A percentile compares a stretch with the other conserved stretches of the same genome.
Evolutionary conservation across 2,329 filamentous ascomycete genomes (phyloP).

Genomic region (Stenocarpella maydis): DNA sequence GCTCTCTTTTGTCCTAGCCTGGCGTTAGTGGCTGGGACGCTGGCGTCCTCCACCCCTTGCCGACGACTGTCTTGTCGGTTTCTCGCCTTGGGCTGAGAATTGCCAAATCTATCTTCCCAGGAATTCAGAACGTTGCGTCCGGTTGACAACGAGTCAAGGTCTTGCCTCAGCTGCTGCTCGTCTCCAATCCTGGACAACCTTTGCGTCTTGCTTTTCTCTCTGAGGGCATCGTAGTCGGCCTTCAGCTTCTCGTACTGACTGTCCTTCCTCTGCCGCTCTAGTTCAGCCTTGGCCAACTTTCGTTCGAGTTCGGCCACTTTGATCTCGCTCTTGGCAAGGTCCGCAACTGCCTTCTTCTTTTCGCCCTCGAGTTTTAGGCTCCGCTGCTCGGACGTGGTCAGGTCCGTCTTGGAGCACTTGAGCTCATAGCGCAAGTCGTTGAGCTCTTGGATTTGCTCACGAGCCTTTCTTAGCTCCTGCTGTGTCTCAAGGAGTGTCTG

Average conservation of each 20-base stretch:
- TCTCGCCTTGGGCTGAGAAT: slow-evolving; percentile 41
- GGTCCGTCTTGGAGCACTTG: slow-evolving; percentile 58
- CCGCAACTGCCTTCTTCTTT: slow-evolving; percentile 44
- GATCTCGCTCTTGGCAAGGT: slow-evolving; percentile 41
- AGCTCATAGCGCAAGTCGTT: slow-evolving; percentile 61
- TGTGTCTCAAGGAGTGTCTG: slow-evolving; percentile 61
- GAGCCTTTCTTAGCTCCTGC: slow-evolving; percentile 62
- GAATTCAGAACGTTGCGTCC: slow-evolving; percentile 29
- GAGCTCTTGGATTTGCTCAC: slow-evolving; percentile 62
- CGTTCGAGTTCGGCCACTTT: slow-evolving; percentile 44
- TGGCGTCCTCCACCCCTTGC: slow-evolving; percentile 31
- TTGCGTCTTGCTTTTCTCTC: slow-evolving; percentile 63
- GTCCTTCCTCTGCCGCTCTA: slow-evolving; percentile 41
- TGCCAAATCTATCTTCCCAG: slow-evolving; percentile 44
- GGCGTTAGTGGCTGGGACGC: slow-evolving; percentile 33
- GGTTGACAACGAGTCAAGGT: slow-evolving; percentile 40
- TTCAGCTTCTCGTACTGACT: slow-evolving; percentile 50
- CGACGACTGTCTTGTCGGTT: slow-evolving; percentile 38
- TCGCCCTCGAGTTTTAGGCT: slow-evolving; percentile 49
- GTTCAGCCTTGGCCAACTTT: slow-evolving; percentile 38
- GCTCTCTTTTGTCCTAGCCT: slow-evolving; percentile 35
- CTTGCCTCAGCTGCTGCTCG: slow-evolving; percentile 38
- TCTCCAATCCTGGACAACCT: slow-evolving; percentile 51
- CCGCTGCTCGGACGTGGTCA: slow-evolving; percentile 57
- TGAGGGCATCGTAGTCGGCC: slow-evolving; percentile 61